Evolutionary conservation across 352 stramenopile genomes (phyloP), one percentile per base, ranked within the genome.

Genomic region (Phytophthora crassamura): DNA sequence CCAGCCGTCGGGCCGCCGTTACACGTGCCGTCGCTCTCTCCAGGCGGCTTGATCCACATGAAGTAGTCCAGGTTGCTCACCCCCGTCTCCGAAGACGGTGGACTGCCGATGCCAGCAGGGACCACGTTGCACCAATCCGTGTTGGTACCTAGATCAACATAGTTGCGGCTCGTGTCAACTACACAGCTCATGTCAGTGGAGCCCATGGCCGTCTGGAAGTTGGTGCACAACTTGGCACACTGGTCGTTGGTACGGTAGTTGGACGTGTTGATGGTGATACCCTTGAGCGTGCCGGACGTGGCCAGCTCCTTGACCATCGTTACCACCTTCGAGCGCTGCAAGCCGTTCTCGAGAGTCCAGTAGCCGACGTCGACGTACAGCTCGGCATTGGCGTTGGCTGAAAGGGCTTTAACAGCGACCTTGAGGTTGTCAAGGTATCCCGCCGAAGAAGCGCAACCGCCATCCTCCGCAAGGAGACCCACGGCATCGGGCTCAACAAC

Each of bases 41-140:
- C 82, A 35, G 77, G 80, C 16, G 70, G 68, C 53, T 93, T 93
- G 47, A 90, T 74, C 78, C 80, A 93, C 68, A 91, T 71, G 25
- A 85, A 90, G 65, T 91, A 91, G 65, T 90, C 82, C 2, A 93
- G 49, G 50, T 87, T 84, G 4, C 41, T 32, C 36, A 77, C 57
- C 0, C 75, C 73, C 2, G 82, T 90, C 28, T 84, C 56, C 9
- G 61, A 73, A 2, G 82, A 89, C 1, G 78, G 79, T 10, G 75
- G 77, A 3, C 65, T 25, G 7, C 81, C 81, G 35, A 90, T 83
- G 16, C 78, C 81, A 14, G 68, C 75, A 4, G 45, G 34, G 0
- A 60, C 41, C 9, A 79, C 72, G 55, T 90, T 90, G 69, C 81
- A 90, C 81, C 81, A 90, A 34, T 90, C 79, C 9, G 45, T 74